Evolutionary conservation across 2,329 filamentous ascomycete species (phyloP).

Genomic region (Talaromyces rugulosus): DNA sequence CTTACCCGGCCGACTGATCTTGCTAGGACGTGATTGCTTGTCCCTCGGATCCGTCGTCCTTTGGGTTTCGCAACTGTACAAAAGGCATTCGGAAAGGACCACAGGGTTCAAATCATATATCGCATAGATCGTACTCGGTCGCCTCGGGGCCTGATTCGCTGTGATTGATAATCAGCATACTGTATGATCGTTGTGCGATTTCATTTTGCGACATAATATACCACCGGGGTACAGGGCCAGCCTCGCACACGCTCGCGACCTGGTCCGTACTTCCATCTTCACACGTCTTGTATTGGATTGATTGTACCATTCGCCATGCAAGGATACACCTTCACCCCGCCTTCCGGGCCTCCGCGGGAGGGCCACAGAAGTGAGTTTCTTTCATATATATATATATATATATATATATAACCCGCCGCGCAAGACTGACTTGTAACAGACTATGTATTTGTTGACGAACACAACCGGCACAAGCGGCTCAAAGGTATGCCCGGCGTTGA

Average conservation of each 20-base stretch:
- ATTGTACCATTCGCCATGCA: constrained; percentile 48
- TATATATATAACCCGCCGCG: neutral
- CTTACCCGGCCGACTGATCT: neutral
- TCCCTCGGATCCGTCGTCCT: neutral
- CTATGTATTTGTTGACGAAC: constrained; percentile 98
- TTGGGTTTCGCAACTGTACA: neutral
- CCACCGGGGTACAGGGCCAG: neutral
- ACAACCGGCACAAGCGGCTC: constrained; percentile 93
- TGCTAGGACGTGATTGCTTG: neutral
- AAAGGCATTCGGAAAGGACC: neutral
- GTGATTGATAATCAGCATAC: neutral
- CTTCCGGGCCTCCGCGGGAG: constrained; percentile 61
- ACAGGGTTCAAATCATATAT: neutral
- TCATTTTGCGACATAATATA: neutral
- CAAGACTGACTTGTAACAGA: constrained; percentile 42
- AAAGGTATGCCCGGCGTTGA: constrained; percentile 61
- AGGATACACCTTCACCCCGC: constrained; percentile 71
- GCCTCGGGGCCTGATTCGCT: neutral
- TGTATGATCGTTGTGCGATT: neutral
- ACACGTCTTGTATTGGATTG: neutral
- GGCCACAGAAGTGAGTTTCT: constrained; percentile 74
- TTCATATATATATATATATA: neutral
- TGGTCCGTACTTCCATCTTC: neutral
- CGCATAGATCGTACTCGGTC: neutral
- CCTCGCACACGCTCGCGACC: neutral